phyloP scores from a whole-genome alignment of 2,329 filamentous ascomycete genomes.

The Botrytis hyacinthi region DNA sequence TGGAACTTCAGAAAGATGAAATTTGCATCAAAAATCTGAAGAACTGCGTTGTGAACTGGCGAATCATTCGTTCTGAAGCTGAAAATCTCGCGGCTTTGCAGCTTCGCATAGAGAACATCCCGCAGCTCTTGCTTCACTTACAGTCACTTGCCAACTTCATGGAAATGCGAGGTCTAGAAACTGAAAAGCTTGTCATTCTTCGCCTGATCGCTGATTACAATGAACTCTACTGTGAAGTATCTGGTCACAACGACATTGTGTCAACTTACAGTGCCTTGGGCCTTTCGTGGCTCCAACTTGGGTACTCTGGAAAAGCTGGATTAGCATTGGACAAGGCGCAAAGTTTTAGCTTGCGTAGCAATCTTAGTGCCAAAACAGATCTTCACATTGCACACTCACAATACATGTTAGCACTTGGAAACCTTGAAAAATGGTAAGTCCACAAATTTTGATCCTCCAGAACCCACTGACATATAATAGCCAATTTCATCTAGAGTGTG shows the following conservation, averaged over 20 bases:
- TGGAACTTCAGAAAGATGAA: constrained; percentile 33
- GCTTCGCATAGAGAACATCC: constrained; percentile 49
- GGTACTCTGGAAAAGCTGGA: constrained; percentile 58
- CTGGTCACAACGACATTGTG: constrained; percentile 45
- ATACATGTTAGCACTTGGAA: constrained; percentile 67
- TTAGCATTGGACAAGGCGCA: constrained; percentile 58
- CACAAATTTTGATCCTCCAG: constrained; percentile 29
- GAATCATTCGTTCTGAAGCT: constrained; percentile 45
- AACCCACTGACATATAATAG: constrained; percentile 29
- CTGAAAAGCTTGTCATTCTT: constrained; percentile 48
- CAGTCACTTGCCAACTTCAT: constrained; percentile 55
- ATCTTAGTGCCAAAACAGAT: constrained; percentile 46
- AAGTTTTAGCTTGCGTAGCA: constrained; percentile 44
- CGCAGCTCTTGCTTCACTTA: constrained; percentile 50
- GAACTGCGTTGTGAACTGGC: constrained; percentile 35
- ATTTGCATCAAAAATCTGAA: constrained; percentile 32
- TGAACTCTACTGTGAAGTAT: constrained; percentile 44
- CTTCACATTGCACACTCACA: constrained; percentile 74
- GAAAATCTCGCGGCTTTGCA: constrained; percentile 44
- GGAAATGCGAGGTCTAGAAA: constrained; percentile 54
- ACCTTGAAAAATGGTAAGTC: constrained; percentile 57
- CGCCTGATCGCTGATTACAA: constrained; percentile 48
- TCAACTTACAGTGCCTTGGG: constrained; percentile 45
- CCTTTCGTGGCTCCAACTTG: constrained; percentile 56
- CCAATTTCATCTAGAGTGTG: constrained; percentile 35